Conservation (phyloP, 1,139 yeast species). For the Sugiyamaella pinicola region DNA sequence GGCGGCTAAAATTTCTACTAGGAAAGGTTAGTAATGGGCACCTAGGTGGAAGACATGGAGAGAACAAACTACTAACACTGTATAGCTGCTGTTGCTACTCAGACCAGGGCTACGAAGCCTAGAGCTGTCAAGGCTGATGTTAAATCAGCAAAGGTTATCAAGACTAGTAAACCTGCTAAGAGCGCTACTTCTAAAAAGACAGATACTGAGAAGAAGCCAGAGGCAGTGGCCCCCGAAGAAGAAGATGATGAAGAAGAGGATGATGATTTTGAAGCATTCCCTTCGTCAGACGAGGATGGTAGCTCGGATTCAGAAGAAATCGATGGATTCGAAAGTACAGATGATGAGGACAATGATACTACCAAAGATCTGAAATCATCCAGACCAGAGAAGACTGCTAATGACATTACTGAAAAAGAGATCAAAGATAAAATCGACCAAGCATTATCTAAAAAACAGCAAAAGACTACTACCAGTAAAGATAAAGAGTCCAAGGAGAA, state of each 20-base stretch:
- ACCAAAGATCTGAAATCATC: conserved; percentile 13
- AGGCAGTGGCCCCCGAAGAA: conserved; percentile 22
- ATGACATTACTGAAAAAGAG: conserved; percentile 22
- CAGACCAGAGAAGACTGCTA: conserved; percentile 12
- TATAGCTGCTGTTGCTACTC: conserved; percentile 6
- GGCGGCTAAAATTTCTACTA: conserved; percentile 9
- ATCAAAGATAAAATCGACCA: conserved; percentile 33
- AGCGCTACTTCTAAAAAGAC: conserved; percentile 15
- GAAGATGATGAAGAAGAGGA: conserved; percentile 31
- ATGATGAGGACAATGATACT: conserved; percentile 35
- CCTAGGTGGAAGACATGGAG: background rate
- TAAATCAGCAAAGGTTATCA: conserved; percentile 18
- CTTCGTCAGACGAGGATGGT: conserved; percentile 34
- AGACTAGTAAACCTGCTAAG: conserved; percentile 24
- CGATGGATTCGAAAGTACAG: conserved; percentile 37
- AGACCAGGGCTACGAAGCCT: conserved; percentile 9
- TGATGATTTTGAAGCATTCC: conserved; percentile 43
- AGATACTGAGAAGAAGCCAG: conserved; percentile 16
- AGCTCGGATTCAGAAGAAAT: conserved; percentile 21
- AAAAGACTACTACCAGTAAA: conserved; percentile 4
- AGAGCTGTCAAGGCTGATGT: background rate
- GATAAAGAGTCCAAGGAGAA: conserved; percentile 30
- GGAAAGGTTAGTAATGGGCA: conserved; percentile 1
- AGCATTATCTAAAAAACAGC: conserved; percentile 23
- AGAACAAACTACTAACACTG: background rate